phyloP scores from a whole-genome alignment of 2,329 filamentous ascomycete species.

The Sporothrix euskadiensis region DNA sequence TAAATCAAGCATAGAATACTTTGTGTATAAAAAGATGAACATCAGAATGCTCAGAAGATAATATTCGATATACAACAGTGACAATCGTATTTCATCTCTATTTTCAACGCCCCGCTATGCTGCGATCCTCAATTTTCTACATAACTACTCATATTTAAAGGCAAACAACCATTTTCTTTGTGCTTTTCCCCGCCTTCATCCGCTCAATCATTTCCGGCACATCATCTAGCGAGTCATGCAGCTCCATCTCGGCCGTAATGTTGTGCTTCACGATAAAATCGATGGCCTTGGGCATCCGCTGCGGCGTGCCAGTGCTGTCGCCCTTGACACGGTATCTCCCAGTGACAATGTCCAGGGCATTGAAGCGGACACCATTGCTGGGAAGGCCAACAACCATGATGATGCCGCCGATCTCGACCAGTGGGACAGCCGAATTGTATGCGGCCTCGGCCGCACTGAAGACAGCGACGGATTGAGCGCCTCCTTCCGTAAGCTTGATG shows the following conservation, averaged over 20 bases:
- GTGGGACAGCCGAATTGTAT: constrained; percentile 28
- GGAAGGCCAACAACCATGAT: constrained; percentile 48
- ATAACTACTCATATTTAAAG: neutral
- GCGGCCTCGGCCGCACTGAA: constrained; percentile 43
- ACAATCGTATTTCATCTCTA: neutral
- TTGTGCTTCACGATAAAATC: constrained; percentile 46
- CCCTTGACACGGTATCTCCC: constrained; percentile 45
- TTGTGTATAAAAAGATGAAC: no score
- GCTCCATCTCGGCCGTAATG: constrained; percentile 44
- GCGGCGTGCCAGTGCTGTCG: constrained; percentile 46
- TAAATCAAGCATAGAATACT: no score
- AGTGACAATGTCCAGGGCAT: constrained; percentile 44
- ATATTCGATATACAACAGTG: no score
- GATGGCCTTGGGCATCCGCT: constrained; percentile 46
- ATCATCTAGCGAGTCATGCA: constrained; percentile 40
- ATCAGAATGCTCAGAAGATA: no score
- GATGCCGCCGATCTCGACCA: constrained; percentile 38
- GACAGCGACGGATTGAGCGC: constrained; percentile 45
- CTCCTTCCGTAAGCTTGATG: constrained; percentile 45
- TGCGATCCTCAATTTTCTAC: neutral
- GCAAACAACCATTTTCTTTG: constrained; percentile 14
- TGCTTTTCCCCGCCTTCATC: neutral
- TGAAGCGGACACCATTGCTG: constrained; percentile 37
- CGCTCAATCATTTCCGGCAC: constrained; percentile 1
- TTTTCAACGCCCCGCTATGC: neutral